Evolutionary conservation across 1,139 yeast genomes (phyloP), one percentile per base, ranked within the genome.

Genomic region (Diutina catenulata): DNA sequence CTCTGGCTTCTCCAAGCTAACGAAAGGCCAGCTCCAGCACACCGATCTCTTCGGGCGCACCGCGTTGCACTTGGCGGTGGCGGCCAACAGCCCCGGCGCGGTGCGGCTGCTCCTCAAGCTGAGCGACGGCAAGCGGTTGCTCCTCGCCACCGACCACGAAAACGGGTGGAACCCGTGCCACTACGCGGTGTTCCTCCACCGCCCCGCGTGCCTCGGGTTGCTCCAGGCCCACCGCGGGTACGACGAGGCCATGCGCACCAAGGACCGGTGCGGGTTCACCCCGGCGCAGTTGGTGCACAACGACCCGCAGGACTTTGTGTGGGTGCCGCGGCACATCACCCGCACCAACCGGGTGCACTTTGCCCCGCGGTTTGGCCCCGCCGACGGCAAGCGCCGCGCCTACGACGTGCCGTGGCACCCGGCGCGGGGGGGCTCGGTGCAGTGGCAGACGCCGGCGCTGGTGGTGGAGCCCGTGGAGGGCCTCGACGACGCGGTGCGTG

Each of bases 151-250:
- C 2, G 96, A 88, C 52, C 63, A 62, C 41, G 96, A 88, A 54
- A 84, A 74, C 50, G 84, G 87, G 1, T 87, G 94, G 82, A 81
- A 84, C 29, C 76, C 87, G 24, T 61, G 87, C 33, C 96, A 88
- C 55, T 72, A 74, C 48, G 77, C 76, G 31, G 64, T 80, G 32
- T 75, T 63, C 47, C 59, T 65, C 51, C 86, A 81, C 42, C 68
- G 77, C 41, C 54, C 81, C 21, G 52, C 70, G 7, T 72, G 80
- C 49, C 77, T 80, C 11, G 70, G 65, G 44, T 57, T 63, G 11
- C 52, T 80, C 36, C 70, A 65, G 15, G 29, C 24, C 21, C 23
- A 42, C 23, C 43, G 38, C 5, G 21, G 23, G n/a, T 21, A 32
- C 8, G 31, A 50, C 6, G 74, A 69, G 7, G 51, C 74, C 19